phyloP scores from a whole-genome alignment of 1,284 basidiomycete species.

The Pterulicium gracile region DNA sequence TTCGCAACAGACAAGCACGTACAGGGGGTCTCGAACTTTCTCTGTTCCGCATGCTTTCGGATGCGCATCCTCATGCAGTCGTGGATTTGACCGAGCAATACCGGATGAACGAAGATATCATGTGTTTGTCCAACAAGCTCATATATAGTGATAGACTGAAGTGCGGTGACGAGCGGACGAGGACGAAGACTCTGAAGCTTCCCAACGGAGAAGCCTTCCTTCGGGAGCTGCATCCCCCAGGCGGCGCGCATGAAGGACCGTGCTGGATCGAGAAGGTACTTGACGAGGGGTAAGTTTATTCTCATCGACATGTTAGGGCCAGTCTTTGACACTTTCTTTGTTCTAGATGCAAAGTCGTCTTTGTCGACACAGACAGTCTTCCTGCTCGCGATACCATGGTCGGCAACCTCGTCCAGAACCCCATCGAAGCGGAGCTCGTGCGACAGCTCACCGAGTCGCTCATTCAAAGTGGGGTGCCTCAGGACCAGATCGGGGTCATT shows the following conservation, averaged over 20 bases:
- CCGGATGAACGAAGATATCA: slow-evolving; percentile 96
- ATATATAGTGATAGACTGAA: slow-evolving; percentile 75
- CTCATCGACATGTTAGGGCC: background rate
- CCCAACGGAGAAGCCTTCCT: slow-evolving; percentile 31
- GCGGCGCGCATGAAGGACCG: slow-evolving; percentile 17
- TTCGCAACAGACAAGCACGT: slow-evolving; percentile 71
- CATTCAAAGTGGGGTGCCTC: slow-evolving; percentile 49
- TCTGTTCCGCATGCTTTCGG: slow-evolving; percentile 81
- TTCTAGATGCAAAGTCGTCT: slow-evolving; percentile 71
- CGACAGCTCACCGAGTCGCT: slow-evolving; percentile 60
- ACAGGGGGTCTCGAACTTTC: slow-evolving; percentile 84
- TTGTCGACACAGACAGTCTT: slow-evolving; percentile 84
- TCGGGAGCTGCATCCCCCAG: slow-evolving; percentile 24
- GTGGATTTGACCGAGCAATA: slow-evolving; percentile 84
- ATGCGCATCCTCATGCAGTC: slow-evolving; percentile 77
- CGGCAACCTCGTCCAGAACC: slow-evolving; percentile 86
- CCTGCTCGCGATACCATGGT: slow-evolving; percentile 73
- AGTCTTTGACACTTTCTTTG: slow-evolving; percentile 5
- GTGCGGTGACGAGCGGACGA: slow-evolving; percentile 71
- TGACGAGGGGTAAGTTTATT: slow-evolving; percentile 48
- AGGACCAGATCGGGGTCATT: slow-evolving; percentile 78
- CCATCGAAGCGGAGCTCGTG: slow-evolving; percentile 60
- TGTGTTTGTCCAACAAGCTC: slow-evolving; percentile 84
- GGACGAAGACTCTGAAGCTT: slow-evolving; percentile 46
- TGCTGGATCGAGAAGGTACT: slow-evolving; percentile 73